A percentile compares a stretch with the other conserved stretches of the same genome.
These are phyloP conservation scores for Phyllosticta citribraziliensis DNA, from an alignment of 2,329 filamentous ascomycete species.

Conservation along the genomic window DNA sequence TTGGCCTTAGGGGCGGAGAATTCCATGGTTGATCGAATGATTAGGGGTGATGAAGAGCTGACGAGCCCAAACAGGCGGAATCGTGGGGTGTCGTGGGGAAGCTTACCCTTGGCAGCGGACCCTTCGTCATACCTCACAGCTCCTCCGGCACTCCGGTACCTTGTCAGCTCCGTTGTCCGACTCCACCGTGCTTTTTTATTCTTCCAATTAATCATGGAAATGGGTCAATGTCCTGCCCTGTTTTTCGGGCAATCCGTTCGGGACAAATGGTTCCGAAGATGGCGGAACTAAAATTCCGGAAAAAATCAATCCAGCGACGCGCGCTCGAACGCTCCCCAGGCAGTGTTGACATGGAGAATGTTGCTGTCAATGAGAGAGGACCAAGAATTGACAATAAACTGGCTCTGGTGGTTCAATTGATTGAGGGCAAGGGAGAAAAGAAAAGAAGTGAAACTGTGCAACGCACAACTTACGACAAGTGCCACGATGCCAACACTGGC, in stretches of 20 bases:
- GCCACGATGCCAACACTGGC: background rate
- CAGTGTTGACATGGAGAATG: too few relatives aligned
- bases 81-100: background rate
- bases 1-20: background rate
- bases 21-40: background rate
- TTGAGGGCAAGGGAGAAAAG: background rate
- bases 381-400: too few relatives aligned
- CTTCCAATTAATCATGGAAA: background rate
- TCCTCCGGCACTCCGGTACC: background rate
- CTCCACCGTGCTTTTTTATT: background rate
- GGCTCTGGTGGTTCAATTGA: background rate
- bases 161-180: background rate
- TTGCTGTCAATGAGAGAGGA: too few relatives aligned
- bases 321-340: background rate
- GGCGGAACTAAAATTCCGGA: background rate
- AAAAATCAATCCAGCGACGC: background rate
- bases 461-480: background rate
- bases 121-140: background rate
- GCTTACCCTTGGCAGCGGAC: background rate
- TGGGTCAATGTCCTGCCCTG: background rate
- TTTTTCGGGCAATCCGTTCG: background rate
- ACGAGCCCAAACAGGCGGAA: background rate
- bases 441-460: background rate
- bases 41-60: background rate
- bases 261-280: background rate